These are phyloP conservation scores for Cenococcum geophilum DNA, from an alignment of 495 filamentous ascomycete species.

Conservation along the genomic window DNA sequence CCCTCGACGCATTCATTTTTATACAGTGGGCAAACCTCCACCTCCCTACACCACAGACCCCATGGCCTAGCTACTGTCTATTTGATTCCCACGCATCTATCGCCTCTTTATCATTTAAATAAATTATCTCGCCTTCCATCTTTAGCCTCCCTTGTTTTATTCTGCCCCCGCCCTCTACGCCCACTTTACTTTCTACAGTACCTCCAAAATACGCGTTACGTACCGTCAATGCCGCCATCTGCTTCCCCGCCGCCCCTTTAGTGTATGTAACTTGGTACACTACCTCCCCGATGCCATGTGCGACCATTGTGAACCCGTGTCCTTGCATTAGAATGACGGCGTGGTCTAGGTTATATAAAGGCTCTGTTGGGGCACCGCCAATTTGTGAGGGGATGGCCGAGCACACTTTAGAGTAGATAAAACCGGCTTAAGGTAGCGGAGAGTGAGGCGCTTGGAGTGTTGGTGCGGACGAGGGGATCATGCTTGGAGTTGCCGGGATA, in stretches of 20 bases:
- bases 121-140: constrained; percentile 34
- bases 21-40: constrained; percentile 35
- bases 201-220: constrained; percentile 33
- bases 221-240: constrained; percentile 34
- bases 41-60: constrained; percentile 38
- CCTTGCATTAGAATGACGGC: constrained; percentile 36
- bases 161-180: constrained; percentile 32
- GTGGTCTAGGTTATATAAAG: constrained; percentile 26
- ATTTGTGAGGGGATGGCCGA: constrained; percentile 24
- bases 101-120: constrained; percentile 36
- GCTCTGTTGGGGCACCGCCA: constrained; percentile 17
- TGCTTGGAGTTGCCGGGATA: constrained; percentile 32
- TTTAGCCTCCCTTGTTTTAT: constrained; percentile 38
- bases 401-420: constrained; percentile 28
- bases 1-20: constrained; percentile 31
- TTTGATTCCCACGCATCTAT: constrained; percentile 32
- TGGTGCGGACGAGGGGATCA: constrained; percentile 40
- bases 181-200: constrained; percentile 24
- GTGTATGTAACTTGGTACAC: constrained; percentile 39
- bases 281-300: constrained; percentile 32
- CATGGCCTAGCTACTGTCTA: constrained; percentile 30
- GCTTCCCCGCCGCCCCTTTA: constrained; percentile 33
- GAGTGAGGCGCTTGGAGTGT: constrained; percentile 45
- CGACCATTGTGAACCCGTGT: constrained; percentile 37
- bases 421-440: constrained; percentile 34